phyloP scores from a whole-genome alignment of 441 rosid genomes.

The Populus trichocarpa region DNA sequence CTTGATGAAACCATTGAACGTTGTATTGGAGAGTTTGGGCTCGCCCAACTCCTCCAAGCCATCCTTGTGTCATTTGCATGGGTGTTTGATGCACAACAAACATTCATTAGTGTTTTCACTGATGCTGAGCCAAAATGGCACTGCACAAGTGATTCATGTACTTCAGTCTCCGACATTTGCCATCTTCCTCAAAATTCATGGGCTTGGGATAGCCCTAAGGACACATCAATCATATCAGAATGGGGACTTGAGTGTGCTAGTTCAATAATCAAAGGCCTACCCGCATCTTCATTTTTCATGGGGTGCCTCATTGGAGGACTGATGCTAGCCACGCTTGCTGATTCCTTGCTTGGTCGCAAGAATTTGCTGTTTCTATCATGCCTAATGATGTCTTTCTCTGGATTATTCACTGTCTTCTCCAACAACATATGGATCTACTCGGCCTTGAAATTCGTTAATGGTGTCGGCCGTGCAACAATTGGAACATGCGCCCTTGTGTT shows the following conservation, averaged over 20 bases:
- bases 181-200: conserved; percentile 38
- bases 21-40: conserved; percentile 41
- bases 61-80: conserved; percentile 56
- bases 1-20: conserved; percentile 50
- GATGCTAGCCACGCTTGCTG: conserved; percentile 56
- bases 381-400: conserved; percentile 46
- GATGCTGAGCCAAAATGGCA: conserved; percentile 66
- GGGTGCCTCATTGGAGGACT: conserved; percentile 70
- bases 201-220: conserved; percentile 47
- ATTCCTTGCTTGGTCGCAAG: conserved; percentile 68
- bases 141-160: conserved; percentile 34
- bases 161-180: conserved; percentile 30
- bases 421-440: conserved; percentile 70
- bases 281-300: conserved; percentile 67
- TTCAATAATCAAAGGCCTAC: conserved; percentile 54
- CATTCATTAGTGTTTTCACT: conserved; percentile 62
- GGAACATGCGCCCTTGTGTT: conserved; percentile 65
- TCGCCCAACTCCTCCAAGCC: conserved; percentile 54
- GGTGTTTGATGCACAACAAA: conserved; percentile 72
- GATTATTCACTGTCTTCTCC: conserved; percentile 45
- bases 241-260: conserved; percentile 52
- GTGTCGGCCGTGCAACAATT: conserved; percentile 66
- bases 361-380: conserved; percentile 58
- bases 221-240: conserved; percentile 50
- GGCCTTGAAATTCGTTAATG: conserved; percentile 43